Evolutionary conservation across 805 yeast genomes (phyloP).

Genomic region (Candida krabiensis): DNA sequence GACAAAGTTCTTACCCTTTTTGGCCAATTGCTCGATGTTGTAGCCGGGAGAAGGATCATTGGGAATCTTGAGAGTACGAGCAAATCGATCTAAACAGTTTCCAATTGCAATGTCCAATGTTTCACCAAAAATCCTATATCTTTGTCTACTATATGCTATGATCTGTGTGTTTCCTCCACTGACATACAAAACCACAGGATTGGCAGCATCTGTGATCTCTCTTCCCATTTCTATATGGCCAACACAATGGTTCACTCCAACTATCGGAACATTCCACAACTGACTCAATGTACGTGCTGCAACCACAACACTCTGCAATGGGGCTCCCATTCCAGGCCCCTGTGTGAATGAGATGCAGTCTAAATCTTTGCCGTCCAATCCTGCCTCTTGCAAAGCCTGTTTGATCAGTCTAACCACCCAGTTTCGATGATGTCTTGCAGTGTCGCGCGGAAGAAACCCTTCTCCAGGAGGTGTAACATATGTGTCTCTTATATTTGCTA

Average conservation of each 20-base stretch:
- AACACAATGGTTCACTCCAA: slow-evolving; percentile 96
- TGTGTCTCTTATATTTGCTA: slow-evolving; percentile 93
- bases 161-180: slow-evolving; percentile 99
- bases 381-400: slow-evolving; percentile 63
- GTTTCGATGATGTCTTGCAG: slow-evolving; percentile 93
- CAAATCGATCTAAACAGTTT: slow-evolving; percentile 93
- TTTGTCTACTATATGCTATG: slow-evolving; percentile 90
- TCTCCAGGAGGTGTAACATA: slow-evolving; percentile 97
- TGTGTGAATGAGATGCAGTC: slow-evolving; percentile 92
- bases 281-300: slow-evolving; percentile 86
- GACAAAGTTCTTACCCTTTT: slow-evolving; percentile 59
- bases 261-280: slow-evolving; percentile 79
- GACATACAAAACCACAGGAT: slow-evolving; percentile 95
- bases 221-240: slow-evolving; percentile 99
- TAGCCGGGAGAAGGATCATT: slow-evolving; percentile 97
- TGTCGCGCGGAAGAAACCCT: slow-evolving; percentile 94
- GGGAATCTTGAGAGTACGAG: slow-evolving; percentile 82
- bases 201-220: slow-evolving; percentile 95
- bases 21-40: slow-evolving; percentile 93
- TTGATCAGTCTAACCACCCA: slow-evolving; percentile 85
- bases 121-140: slow-evolving; percentile 98
- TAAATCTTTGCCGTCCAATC: slow-evolving; percentile 46
- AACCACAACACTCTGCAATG: slow-evolving; percentile 86
- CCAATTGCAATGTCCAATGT: slow-evolving; percentile 98
- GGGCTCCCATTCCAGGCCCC: slow-evolving; percentile 99